Percentiles rank a stretch among this genome's conserved stretches.
phyloP scores from a whole-genome alignment of 805 yeast genomes.

The Limtongia smithiae region DNA sequence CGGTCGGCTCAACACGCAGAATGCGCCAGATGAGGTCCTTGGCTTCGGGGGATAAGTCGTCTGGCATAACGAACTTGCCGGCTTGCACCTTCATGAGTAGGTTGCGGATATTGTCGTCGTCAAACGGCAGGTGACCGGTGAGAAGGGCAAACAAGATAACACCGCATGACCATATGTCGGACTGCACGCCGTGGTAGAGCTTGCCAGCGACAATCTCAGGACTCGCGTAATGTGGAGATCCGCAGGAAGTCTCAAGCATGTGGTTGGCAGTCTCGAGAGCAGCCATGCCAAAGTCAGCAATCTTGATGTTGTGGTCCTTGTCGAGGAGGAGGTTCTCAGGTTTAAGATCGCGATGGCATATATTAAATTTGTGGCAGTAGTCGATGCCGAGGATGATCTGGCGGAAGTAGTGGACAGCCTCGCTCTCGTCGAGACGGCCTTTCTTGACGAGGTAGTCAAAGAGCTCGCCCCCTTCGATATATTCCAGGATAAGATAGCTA shows the following conservation, averaged over 20 bases:
- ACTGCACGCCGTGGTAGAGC: constrained; percentile 92
- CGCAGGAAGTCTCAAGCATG: constrained; percentile 89
- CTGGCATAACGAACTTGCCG: constrained; percentile 83
- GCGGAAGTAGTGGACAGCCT: constrained; percentile 84
- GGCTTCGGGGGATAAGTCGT: constrained; percentile 75
- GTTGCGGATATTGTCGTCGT: constrained; percentile 89
- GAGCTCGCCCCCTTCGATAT: constrained; percentile 95
- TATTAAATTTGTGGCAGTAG: constrained; percentile 80
- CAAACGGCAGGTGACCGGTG: constrained; percentile 95
- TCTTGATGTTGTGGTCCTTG: constrained; percentile 80
- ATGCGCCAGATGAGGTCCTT: constrained; percentile 77
- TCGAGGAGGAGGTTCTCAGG: constrained; percentile 77
- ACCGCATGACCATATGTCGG: constrained; percentile 94
- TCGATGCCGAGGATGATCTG: constrained; percentile 80
- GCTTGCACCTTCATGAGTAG: constrained; percentile 84
- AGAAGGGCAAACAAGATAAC: constrained; percentile 87
- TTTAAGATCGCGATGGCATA: constrained; percentile 77
- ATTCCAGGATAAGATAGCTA: constrained; percentile 78
- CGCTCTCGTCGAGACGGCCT: constrained; percentile 83
- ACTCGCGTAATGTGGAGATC: constrained; percentile 97
- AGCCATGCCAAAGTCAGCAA: constrained; percentile 99
- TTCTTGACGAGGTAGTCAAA: constrained; percentile 86
- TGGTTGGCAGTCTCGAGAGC: constrained; percentile 83
- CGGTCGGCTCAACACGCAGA: constrained; percentile 75
- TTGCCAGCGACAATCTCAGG: constrained; percentile 97